Evolutionary conservation across 306 rosid species (phyloP), one percentile per base, ranked within the genome.

Genomic region (Malus orientalis): DNA sequence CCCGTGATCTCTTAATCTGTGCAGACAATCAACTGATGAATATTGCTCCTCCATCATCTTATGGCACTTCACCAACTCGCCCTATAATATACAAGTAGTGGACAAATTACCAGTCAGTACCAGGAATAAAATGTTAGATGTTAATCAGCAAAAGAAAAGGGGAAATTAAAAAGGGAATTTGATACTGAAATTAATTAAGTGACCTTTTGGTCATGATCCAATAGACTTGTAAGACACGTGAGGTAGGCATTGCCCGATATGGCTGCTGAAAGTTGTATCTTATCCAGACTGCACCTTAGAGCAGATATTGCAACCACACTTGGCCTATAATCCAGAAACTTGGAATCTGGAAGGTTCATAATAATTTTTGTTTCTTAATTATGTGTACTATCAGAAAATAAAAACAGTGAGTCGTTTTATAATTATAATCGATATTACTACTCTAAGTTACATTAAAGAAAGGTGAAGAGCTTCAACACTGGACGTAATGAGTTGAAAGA

Each of bases 251-350:
- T 49, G 16, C 55, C 82, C 22, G 84, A 73, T 72, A 27, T 58
- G 25, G 67, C 22, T 4, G 65, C 33, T 4, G 68, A 68, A 42
- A 16, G 36, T 18, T 64, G 60, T n/a, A 81, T 55, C 72, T 57
- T 60, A 40, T 80, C 81, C 71, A 84, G 77, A 69, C 72, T 59
- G 71, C 81, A 80, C 62, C 81, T 40, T 60, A 86, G 29, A 49
- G 92, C 80, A 25, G 86, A 84, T 61, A 80, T 64, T 6, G 90
- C 86, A 67, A 86, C 27, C 9, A 84, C 79, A 62, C 90, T 86
- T 67, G 83, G 88, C 67, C 73, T 82, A 67, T 80, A 86, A 71
- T 55, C 73, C 84, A 84, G 25, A 61, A 78, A 10, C 45, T 67
- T 80, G 51, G 58, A 19, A 74, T 88, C 88, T 76, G 82, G 25